Percentiles rank a stretch among this genome's conserved stretches.
Evolutionary conservation across 345 rosid species (phyloP).

Genomic region (Arabis hirsuta): DNA sequence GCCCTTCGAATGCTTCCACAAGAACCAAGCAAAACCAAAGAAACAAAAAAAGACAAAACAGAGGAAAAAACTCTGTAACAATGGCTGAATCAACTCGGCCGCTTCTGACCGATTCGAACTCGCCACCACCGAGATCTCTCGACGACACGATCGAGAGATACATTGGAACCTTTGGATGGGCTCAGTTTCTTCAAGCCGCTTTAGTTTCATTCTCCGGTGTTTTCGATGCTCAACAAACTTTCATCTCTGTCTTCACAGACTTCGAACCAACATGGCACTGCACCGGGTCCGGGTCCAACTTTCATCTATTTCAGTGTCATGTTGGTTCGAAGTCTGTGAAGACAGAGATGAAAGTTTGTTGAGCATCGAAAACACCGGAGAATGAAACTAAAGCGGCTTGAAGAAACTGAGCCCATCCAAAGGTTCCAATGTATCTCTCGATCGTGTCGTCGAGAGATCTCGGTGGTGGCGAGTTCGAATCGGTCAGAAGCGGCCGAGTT

Average conservation of each 20-base stretch:
- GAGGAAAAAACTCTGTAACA: conserved; percentile 7
- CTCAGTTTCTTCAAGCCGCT: conserved; percentile 55
- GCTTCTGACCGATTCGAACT: conserved; percentile 37
- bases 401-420: conserved; percentile 50
- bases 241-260: conserved; percentile 65
- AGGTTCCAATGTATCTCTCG: conserved; percentile 37
- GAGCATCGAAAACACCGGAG: conserved; percentile 63
- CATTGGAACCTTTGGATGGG: conserved; percentile 44
- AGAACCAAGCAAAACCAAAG: background rate
- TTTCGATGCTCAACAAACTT: conserved; percentile 73
- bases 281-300: no score
- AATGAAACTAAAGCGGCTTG: conserved; percentile 62
- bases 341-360: conserved; percentile 65
- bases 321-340: conserved; percentile 61
- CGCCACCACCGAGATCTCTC: conserved; percentile 31
- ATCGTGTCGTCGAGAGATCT: conserved; percentile 44
- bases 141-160: conserved; percentile 41
- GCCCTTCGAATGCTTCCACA: conserved; percentile 6
- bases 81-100: conserved; percentile 42
- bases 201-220: conserved; percentile 58
- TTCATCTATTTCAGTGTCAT: conserved; percentile 71
- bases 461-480: conserved; percentile 27
- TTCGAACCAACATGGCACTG: conserved; percentile 64
- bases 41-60: background rate
- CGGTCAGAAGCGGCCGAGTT: conserved; percentile 39